These are phyloP conservation scores for Coniferiporia weirii DNA, from an alignment of 1,284 basidiomycete species.

Conservation along the genomic window DNA sequence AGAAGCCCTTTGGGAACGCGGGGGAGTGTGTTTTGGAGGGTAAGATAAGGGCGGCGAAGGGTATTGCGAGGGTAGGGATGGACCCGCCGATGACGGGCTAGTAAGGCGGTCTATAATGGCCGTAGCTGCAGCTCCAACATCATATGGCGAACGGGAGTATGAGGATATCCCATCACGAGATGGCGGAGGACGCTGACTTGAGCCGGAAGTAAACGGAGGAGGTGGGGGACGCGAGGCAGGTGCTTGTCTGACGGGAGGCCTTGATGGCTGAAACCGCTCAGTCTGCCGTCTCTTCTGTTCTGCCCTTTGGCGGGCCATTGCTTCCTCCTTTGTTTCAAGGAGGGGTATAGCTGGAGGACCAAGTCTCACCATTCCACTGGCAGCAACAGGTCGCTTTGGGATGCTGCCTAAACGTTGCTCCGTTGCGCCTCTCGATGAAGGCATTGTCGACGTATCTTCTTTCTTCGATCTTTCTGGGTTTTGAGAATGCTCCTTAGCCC, in stretches of 20 bases:
- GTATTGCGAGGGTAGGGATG: not conserved
- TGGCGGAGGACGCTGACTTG: not conserved
- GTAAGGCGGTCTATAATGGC: slow-evolving; percentile 2
- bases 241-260: not conserved
- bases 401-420: not conserved
- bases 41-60: not conserved
- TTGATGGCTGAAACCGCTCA: not conserved
- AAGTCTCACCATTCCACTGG: slow-evolving; percentile 11
- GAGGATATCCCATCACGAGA: not conserved
- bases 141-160: not conserved
- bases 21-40: not conserved
- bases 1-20: not conserved
- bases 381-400: not conserved
- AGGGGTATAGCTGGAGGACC: not conserved
- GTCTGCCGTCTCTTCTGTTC: not conserved
- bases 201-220: not conserved
- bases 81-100: not conserved
- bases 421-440: not conserved
- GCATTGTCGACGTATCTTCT: not conserved
- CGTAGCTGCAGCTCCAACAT: not conserved
- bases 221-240: not conserved
- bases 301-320: slow-evolving; percentile 2
- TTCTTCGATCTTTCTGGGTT: not conserved
- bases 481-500: not conserved
- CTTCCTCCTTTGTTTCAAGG: slow-evolving; percentile 15